Conservation (phyloP, 208 protist genomes). For the Acanthamoeba royreba region DNA sequence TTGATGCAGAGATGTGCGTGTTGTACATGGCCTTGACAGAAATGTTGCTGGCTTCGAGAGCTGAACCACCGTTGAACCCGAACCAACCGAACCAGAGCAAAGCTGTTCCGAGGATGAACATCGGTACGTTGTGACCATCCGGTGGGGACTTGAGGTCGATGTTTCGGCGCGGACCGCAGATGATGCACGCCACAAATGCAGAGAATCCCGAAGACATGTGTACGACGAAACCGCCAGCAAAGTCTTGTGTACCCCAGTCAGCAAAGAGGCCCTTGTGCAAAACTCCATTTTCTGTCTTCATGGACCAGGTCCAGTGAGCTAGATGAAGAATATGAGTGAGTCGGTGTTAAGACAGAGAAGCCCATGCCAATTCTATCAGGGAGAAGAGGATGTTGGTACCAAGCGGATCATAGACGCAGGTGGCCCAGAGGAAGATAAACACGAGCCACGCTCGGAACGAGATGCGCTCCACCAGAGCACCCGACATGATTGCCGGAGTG, state of each 20-base stretch:
- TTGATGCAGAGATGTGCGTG: slow-evolving; percentile 22
- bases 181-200: neutral
- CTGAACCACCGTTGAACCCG: slow-evolving; percentile 67
- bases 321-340: neutral
- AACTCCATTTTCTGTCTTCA: neutral
- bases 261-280: slow-evolving; percentile 27
- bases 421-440: slow-evolving; percentile 38
- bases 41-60: slow-evolving; percentile 9
- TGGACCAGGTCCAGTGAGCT: slow-evolving; percentile 24
- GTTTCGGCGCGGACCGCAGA: slow-evolving; percentile 7
- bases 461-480: slow-evolving; percentile 13
- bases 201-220: slow-evolving; percentile 58
- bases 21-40: neutral
- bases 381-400: neutral
- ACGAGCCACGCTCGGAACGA: neutral
- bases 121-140: slow-evolving; percentile 33
- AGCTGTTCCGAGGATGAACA: slow-evolving; percentile 9
- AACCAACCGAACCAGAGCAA: slow-evolving; percentile 65
- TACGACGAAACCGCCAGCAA: slow-evolving; percentile 60
- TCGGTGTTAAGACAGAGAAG: neutral
- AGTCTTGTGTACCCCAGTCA: slow-evolving; percentile 45
- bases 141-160: neutral
- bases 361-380: neutral
- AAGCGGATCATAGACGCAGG: slow-evolving; percentile 22
- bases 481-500: slow-evolving; percentile 15